Evolutionary conservation across 116 monocot genomes (phyloP).

Genomic region (Dioscorea cayenensis): DNA sequence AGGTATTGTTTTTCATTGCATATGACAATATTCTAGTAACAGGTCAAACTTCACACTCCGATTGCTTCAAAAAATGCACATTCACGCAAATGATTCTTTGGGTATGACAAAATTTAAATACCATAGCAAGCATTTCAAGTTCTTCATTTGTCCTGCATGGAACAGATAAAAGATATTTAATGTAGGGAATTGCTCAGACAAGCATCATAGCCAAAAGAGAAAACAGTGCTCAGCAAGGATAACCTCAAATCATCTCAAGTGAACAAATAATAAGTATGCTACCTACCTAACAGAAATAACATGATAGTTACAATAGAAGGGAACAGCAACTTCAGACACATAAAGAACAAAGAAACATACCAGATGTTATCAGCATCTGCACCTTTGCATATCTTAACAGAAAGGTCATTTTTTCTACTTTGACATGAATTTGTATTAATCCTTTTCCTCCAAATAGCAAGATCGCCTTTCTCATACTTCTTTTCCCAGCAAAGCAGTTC

Average conservation of each 20-base stretch:
- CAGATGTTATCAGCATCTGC: slow-evolving; percentile 25
- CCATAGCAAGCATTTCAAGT: too few species aligned
- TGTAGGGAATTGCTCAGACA: neutral
- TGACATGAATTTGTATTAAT: slow-evolving; percentile 23
- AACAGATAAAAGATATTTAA: neutral
- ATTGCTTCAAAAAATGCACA: too few species aligned
- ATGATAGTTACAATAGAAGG: neutral
- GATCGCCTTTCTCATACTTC: slow-evolving; percentile 43
- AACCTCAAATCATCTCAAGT: neutral
- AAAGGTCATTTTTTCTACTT: slow-evolving; percentile 7
- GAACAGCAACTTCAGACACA: neutral
- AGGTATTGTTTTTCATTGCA: too few species aligned
- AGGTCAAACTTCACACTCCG: too few species aligned
- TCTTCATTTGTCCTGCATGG: neutral
- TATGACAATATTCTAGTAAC: too few species aligned
- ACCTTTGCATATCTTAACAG: slow-evolving; percentile 22
- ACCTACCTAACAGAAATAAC: neutral
- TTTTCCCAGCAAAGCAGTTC: slow-evolving; percentile 52
- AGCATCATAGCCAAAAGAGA: neutral
- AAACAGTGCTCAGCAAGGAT: neutral
- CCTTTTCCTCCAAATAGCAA: slow-evolving; percentile 43
- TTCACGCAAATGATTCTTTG: too few species aligned
- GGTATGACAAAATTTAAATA: too few species aligned
- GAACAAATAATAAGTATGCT: neutral
- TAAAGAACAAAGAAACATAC: slow-evolving; percentile 16